Percentiles rank a stretch among this genome's conserved stretches.
These are phyloP conservation scores for Lactarius quietus DNA, from an alignment of 768 basidiomycete species.

Conservation along the genomic window DNA sequence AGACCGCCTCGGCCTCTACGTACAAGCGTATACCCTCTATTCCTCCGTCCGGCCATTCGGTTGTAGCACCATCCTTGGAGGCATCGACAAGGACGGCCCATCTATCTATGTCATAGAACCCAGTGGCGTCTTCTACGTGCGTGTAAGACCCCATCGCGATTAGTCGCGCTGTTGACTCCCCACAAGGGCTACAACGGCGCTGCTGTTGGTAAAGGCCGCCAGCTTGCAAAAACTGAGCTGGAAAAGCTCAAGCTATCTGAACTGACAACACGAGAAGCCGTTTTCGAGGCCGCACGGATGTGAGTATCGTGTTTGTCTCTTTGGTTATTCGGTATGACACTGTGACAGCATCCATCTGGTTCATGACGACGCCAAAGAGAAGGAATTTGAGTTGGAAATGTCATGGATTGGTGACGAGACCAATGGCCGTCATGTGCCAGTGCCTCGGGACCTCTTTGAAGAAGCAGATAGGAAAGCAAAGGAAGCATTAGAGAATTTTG, in stretches of 20 bases:
- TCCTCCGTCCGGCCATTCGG: constrained; percentile 98
- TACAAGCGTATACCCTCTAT: constrained; percentile 95
- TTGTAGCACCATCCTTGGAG: constrained; percentile 86
- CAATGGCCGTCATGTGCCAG: constrained; percentile 69
- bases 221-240: constrained; percentile 95
- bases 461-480: constrained; percentile 89
- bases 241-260: constrained; percentile 91
- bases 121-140: constrained; percentile 84
- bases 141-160: constrained; percentile 30
- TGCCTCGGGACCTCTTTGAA: constrained; percentile 78
- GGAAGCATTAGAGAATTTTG: constrained; percentile 72
- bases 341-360: constrained; percentile 84
- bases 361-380: constrained; percentile 97
- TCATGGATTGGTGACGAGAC: constrained; percentile 93
- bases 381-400: constrained; percentile 97
- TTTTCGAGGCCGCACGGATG: constrained; percentile 94
- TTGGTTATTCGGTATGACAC: constrained; percentile 3
- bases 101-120: constrained; percentile 89
- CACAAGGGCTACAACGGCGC: constrained; percentile 88
- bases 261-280: constrained; percentile 78
- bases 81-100: constrained; percentile 86
- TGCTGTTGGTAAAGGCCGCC: constrained; percentile 97
- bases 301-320: constrained; percentile 40
- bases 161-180: neutral
- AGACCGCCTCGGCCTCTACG: constrained; percentile 82